Evolutionary conservation across 2,329 filamentous ascomycete genomes (phyloP), one percentile per base, ranked within the genome.

Genomic region (Scedosporium apiospermum): DNA sequence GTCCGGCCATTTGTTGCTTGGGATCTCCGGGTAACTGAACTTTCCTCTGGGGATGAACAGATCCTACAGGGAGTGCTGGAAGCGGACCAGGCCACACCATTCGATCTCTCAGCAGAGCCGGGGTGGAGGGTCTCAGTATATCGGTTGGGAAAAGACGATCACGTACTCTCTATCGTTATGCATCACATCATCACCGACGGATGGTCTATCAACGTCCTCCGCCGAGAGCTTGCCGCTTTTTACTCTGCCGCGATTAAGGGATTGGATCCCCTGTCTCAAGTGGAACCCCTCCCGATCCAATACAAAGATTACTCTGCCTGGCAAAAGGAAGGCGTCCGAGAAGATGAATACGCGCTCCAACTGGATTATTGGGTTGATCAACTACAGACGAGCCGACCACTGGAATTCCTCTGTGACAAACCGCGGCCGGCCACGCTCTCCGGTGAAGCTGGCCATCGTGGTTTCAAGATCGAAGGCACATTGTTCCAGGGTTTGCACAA

Each of bases 111-210:
- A 0, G 55, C 61, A 0, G 68, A 69, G 16, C 49, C 67, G 1
- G 68, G 66, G 0, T 71, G 68, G 68, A 65, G 68, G 44, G 66
- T 65, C 0, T 46, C 63, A 0, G 42, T 71, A 0, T 63, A 66
- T 3, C 60, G 63, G 1, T 2, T 70, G 0, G 64, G 58, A 1
- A 58, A 66, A 0, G 34, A 65, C 0, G 64, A 70, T 1, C 63
- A 70, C 59, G 23, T 70, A 1, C 60, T 71, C 0, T 70, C 68
- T 0, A 68, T 71, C 6, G 65, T 69, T 2, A 69, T 71, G 67
- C 70, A 71, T 44, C 70, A 71, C 16, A 71, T 70, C 21, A 64
- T 71, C 4, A 68, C 69, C 0, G 70, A 71, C 46, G 70, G 70
- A 0, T 71, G 70, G 70, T 71, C 70, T 2, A 59, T 71, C 2